Evolutionary conservation across 2,329 filamentous ascomycete genomes (phyloP).

Genomic region (Verticillium longisporum): DNA sequence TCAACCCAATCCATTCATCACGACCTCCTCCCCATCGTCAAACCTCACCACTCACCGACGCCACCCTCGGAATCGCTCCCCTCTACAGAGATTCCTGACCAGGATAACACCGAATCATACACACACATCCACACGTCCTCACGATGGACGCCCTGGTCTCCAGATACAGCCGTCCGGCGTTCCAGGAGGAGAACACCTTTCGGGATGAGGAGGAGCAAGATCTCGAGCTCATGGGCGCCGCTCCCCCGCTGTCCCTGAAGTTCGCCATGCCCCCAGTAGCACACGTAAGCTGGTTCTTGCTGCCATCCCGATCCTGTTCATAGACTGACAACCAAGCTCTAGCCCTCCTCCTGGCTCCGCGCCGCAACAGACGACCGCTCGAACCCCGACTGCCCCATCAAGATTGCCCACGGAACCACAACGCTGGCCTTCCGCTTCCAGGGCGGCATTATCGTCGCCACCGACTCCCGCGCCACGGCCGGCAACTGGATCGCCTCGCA

Average conservation of each 20-base stretch:
- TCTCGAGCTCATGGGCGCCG: slow-evolving; percentile 56
- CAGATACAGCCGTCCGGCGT: slow-evolving; percentile 77
- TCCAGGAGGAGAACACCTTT: slow-evolving; percentile 60
- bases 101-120: slow-evolving; percentile 12
- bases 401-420: slow-evolving; percentile 97
- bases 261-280: slow-evolving; percentile 92
- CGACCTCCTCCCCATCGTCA: slow-evolving; percentile 1
- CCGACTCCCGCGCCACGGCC: slow-evolving; percentile 92
- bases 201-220: slow-evolving; percentile 57
- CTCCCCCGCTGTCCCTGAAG: slow-evolving; percentile 73
- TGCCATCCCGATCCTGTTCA: background rate
- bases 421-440: slow-evolving; percentile 97
- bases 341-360: slow-evolving; percentile 92
- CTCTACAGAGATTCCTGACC: background rate
- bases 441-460: slow-evolving; percentile 96
- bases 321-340: slow-evolving; percentile 5
- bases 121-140: background rate
- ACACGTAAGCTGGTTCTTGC: slow-evolving; percentile 54
- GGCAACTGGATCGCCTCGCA: slow-evolving; percentile 99
- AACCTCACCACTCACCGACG: background rate
- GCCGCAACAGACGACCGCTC: slow-evolving; percentile 95
- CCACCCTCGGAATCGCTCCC: background rate
- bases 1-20: slow-evolving; percentile 3
- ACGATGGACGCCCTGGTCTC: slow-evolving; percentile 88
- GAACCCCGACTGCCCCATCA: slow-evolving; percentile 96